Percentiles rank a stretch among this genome's conserved stretches.
Conservation (phyloP, 306 rosid species). For the Cucumis sativus region Cucumber_9930_V3 NC_026661.2:5297001-5297500, state of each 20-base stretch:
- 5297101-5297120: constrained; percentile 97
- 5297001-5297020: constrained; percentile 56
- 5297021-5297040: neutral
- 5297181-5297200: constrained; percentile 45
- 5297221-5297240: neutral
- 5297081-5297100: constrained; percentile 60
- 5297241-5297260: neutral
- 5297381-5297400: neutral
- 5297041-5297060: constrained; percentile 8
- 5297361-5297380: neutral
- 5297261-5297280: neutral
- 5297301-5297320: neutral
- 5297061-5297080: constrained; percentile 12
- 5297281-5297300: neutral
- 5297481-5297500: constrained; percentile 78
- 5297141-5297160: constrained; percentile 85
- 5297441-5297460: constrained; percentile 1
- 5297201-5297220: neutral
- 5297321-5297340: neutral
- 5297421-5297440: neutral
- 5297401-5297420: neutral
- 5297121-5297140: constrained; percentile 84
- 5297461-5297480: constrained; percentile 33
- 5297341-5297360: neutral
- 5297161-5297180: constrained; percentile 97